phyloP scores from a whole-genome alignment of 768 basidiomycete species.

The Hirschioporus abietinus region DNA sequence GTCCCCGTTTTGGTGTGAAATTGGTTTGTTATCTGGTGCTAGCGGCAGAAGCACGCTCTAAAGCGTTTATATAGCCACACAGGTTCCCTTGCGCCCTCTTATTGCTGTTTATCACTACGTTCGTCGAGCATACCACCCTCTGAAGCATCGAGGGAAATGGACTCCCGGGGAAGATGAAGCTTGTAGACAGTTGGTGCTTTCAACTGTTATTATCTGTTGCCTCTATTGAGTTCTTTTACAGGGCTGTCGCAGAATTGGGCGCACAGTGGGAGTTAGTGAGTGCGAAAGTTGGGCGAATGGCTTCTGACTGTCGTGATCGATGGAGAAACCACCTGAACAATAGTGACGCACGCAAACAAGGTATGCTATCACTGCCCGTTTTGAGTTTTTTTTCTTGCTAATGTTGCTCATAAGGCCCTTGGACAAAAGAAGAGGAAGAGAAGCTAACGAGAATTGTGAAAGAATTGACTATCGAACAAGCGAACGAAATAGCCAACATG shows the following conservation, averaged over 20 bases:
- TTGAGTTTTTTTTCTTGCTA: slow-evolving; percentile 2
- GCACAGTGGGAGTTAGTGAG: slow-evolving; percentile 82
- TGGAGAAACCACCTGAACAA: slow-evolving; percentile 79
- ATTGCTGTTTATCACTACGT: slow-evolving; percentile 83
- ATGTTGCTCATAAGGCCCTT: slow-evolving; percentile 39
- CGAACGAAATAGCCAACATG: slow-evolving; percentile 59
- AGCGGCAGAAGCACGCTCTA: slow-evolving; percentile 6
- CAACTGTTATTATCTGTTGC: background rate
- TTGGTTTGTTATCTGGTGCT: slow-evolving; percentile 45
- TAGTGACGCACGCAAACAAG: slow-evolving; percentile 55
- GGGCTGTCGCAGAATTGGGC: slow-evolving; percentile 65
- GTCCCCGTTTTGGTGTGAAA: slow-evolving; percentile 67
- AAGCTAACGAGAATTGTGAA: slow-evolving; percentile 69
- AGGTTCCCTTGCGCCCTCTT: slow-evolving; percentile 72
- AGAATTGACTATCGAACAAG: slow-evolving; percentile 66
- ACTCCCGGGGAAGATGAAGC: slow-evolving; percentile 53
- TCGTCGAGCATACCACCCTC: slow-evolving; percentile 62
- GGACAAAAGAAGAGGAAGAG: slow-evolving; percentile 79
- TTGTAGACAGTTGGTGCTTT: slow-evolving; percentile 50
- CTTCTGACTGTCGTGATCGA: slow-evolving; percentile 78
- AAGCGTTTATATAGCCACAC: slow-evolving; percentile 42
- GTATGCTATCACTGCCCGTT: slow-evolving; percentile 27
- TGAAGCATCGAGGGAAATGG: slow-evolving; percentile 71
- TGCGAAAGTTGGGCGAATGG: slow-evolving; percentile 63
- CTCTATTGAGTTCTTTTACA: slow-evolving; percentile 23